These are phyloP conservation scores for Lanmaoa rubissima DNA, from an alignment of 768 basidiomycete genomes.

Conservation along the genomic window DNA sequence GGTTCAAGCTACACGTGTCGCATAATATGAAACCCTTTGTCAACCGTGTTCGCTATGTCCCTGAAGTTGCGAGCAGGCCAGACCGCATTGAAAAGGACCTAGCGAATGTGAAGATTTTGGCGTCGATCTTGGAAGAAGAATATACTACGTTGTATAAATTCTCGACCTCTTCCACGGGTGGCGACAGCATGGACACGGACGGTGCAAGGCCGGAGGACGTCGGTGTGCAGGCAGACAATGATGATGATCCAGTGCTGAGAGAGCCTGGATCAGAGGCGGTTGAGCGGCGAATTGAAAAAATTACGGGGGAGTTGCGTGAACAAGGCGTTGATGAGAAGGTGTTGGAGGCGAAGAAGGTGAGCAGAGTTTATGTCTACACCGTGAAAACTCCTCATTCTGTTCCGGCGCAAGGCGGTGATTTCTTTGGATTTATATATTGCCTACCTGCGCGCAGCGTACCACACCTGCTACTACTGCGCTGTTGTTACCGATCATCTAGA, in stretches of 20 bases:
- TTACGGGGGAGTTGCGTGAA: constrained; percentile 67
- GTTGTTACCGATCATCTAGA: constrained; percentile 91
- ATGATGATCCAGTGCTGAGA: constrained; percentile 50
- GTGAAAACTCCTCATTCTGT: constrained; percentile 23
- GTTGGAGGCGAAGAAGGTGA: constrained; percentile 70
- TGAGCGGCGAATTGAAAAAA: constrained; percentile 75
- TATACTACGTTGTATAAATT: constrained; percentile 49
- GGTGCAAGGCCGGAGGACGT: constrained; percentile 30
- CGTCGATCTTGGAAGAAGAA: constrained; percentile 73
- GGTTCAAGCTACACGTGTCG: constrained; percentile 89
- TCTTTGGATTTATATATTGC: constrained; percentile 91
- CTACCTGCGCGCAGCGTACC: constrained; percentile 88
- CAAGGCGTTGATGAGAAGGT: constrained; percentile 67
- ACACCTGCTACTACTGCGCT: constrained; percentile 98
- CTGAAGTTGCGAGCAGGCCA: constrained; percentile 76
- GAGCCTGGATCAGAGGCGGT: constrained; percentile 77
- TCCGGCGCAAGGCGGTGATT: constrained; percentile 57
- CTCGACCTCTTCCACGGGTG: constrained; percentile 15
- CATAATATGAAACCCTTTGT: constrained; percentile 77
- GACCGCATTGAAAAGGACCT: constrained; percentile 82
- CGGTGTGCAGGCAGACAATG: constrained; percentile 36
- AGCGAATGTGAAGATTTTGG: constrained; percentile 69
- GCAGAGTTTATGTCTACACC: constrained; percentile 20
- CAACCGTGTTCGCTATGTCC: constrained; percentile 75
- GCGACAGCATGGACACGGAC: constrained; percentile 27